Base-by-base conservation (phyloP, 208 protist species). In the Crithidia fasciculata region DNA sequence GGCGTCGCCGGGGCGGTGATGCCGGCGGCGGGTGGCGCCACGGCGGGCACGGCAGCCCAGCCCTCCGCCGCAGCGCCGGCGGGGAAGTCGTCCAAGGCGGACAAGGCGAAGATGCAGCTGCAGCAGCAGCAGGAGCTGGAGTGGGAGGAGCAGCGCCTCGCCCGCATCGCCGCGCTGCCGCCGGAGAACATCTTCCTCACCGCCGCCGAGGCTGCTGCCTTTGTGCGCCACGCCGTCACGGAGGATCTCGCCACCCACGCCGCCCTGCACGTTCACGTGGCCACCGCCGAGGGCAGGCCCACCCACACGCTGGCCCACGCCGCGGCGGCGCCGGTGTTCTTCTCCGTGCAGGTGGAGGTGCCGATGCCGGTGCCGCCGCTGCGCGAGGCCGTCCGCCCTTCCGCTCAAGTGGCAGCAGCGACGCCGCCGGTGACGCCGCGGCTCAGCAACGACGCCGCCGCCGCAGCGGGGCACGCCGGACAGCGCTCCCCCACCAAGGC, bases 141-240 rank as follows among this genome's bases (percentile, higher is more conserved):
- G 70, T 81, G 89, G 78, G 88, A 96, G 80, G 76, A 83, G 65
- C 76, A 84, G 49, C 76, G 78, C 2, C 72, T 76, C 12, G 81
- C 78, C 28, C 69, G 70, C 36, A 67, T 81, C n/a, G 82, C 86
- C 18, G 70, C 83, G 2, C 70, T 91, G 44, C 88, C 88, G 16
- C 60, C 78, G 1, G 85, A 94, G 69, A 92, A 93, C 68, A 84
- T 93, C 13, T 94, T 89, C 59, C 77, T 96, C 28, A 76, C 65
- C 0, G 79, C 77, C 63, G 67, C 84, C 16, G 85, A 92, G 47
- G 57, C 87, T 0, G 67, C 69, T 8, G 41, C 60, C 8, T 89
- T 94, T 57, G 77, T 86, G 66, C 82, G 63, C 4, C 84, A 79
- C 37, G 85, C 91, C 68, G 67, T 91, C 18, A 52, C 65, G 57